phyloP scores from a whole-genome alignment of 2,329 filamentous ascomycete species.

The Septoria linicola region DNA sequence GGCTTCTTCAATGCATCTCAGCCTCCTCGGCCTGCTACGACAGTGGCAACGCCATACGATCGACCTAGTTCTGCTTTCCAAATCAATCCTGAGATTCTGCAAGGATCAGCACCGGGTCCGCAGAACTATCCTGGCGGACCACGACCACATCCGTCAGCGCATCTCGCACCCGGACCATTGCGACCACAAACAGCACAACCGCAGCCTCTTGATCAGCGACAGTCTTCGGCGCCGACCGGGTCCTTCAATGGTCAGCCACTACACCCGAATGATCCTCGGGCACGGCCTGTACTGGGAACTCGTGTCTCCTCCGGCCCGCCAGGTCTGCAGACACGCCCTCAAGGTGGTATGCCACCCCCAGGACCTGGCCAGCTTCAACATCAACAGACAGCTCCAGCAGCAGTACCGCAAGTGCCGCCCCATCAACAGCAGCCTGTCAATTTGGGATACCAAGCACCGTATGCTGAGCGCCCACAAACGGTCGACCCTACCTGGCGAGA shows the following conservation, averaged over 20 bases:
- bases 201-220: constrained; percentile 25
- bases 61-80: constrained; percentile 53
- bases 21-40: constrained; percentile 38
- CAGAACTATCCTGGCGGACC: constrained; percentile 7
- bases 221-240: constrained; percentile 20
- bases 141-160: constrained; percentile 22
- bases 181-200: constrained; percentile 24
- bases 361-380: constrained; percentile 25
- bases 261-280: constrained; percentile 24
- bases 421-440: constrained; percentile 24
- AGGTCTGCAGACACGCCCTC: constrained; percentile 20
- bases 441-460: constrained; percentile 44
- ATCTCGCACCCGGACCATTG: constrained; percentile 16
- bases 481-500: constrained; percentile 23
- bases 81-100: constrained; percentile 47
- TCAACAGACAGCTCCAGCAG: constrained; percentile 23
- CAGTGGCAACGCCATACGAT: constrained; percentile 51
- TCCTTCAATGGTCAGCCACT: constrained; percentile 16
- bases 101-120: constrained; percentile 28
- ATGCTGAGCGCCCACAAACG: constrained; percentile 41
- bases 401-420: constrained; percentile 6
- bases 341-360: constrained; percentile 17
- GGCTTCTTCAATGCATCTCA: constrained; percentile 41
- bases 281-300: constrained; percentile 24
- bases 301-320: constrained; percentile 38